These are phyloP conservation scores for Pontederia crassipes DNA, from an alignment of 176 grass and related monocot species.

Conservation along the genomic window DNA sequence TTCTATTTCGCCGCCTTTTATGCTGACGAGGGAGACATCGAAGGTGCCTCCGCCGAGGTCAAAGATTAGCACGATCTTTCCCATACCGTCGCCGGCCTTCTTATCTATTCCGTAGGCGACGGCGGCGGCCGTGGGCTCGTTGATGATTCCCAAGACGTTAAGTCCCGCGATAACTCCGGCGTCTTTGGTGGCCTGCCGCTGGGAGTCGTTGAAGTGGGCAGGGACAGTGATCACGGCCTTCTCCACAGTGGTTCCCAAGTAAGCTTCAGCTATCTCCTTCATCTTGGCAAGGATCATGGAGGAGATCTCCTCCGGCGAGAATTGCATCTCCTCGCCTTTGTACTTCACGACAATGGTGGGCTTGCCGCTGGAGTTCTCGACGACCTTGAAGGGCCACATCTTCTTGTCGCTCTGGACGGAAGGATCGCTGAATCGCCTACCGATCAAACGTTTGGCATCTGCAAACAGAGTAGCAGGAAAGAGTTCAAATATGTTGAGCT, in stretches of 20 bases:
- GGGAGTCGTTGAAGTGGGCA: background rate
- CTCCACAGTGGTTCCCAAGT: background rate
- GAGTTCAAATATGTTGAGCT: background rate
- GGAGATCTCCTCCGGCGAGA: conserved; percentile 4
- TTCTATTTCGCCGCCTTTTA: background rate
- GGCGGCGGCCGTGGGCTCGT: conserved; percentile 2
- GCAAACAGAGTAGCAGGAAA: background rate
- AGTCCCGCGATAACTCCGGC: background rate
- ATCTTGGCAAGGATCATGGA: conserved; percentile 7
- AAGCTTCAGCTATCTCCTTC: conserved; percentile 6
- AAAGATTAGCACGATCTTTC: background rate
- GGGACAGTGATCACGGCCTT: conserved; percentile 1
- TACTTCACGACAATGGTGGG: conserved; percentile 3
- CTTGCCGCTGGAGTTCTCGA: background rate
- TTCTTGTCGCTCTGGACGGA: conserved; percentile 5
- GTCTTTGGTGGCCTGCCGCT: conserved; percentile 1
- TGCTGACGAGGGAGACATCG: background rate
- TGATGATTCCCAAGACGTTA: conserved; percentile 1
- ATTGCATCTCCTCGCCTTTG: conserved; percentile 10
- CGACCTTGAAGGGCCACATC: conserved; percentile 3
- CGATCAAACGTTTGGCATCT: conserved; percentile 10
- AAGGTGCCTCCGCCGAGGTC: conserved; percentile 68
- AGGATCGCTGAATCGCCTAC: conserved; percentile 8
- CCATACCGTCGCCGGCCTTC: background rate
- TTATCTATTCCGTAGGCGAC: conserved; percentile 8